Conservation (phyloP, 345 rosid genomes). For the Salix koriyanagi region DNA sequence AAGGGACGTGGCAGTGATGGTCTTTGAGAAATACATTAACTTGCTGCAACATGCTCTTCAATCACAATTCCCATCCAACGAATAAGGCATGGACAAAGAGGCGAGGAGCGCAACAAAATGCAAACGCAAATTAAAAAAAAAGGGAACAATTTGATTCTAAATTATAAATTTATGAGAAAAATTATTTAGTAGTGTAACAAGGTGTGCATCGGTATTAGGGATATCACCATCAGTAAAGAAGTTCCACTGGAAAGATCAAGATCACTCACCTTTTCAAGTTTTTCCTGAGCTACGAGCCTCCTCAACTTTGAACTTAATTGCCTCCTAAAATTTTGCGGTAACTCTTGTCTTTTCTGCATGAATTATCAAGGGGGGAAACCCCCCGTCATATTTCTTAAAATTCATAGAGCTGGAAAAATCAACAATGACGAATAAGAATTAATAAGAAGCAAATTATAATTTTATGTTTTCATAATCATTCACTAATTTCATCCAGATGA, state of each 20-base stretch:
- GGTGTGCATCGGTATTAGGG: background rate
- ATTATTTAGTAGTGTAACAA: background rate
- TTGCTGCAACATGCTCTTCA: background rate
- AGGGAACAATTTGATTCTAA: background rate
- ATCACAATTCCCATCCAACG: background rate
- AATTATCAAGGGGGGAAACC: slow-evolving; percentile 19
- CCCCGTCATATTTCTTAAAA: background rate
- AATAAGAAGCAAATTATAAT: background rate
- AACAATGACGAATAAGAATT: background rate
- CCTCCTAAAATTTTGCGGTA: slow-evolving; percentile 70
- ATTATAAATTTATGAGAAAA: background rate
- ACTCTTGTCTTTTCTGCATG: slow-evolving; percentile 65
- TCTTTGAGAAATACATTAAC: background rate
- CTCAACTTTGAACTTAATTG: slow-evolving; percentile 65
- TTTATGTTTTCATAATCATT: background rate
- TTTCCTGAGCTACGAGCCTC: slow-evolving; percentile 70
- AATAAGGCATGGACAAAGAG: background rate
- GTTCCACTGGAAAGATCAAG: background rate
- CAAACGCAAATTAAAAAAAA: background rate
- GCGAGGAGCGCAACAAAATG: background rate
- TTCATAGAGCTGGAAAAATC: background rate
- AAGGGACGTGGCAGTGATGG: background rate
- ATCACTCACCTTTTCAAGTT: slow-evolving; percentile 67
- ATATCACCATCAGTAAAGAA: background rate
- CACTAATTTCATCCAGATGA: background rate